Evolutionary conservation across 1,139 yeast genomes (phyloP), one percentile per base, ranked within the genome.

Genomic region (Kurtzmaniella quercitrusa): DNA sequence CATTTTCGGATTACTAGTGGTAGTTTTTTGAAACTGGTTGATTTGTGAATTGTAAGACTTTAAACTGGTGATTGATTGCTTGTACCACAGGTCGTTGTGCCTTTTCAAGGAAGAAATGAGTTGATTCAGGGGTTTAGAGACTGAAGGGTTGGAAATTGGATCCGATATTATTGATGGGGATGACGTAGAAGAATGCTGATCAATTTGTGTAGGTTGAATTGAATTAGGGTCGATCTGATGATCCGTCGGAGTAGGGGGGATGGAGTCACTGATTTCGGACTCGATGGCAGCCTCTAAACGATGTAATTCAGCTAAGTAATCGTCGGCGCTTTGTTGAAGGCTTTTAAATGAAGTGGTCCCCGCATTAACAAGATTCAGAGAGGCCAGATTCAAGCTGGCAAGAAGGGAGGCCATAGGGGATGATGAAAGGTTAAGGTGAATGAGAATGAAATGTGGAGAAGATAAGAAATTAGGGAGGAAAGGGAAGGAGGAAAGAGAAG

Each of bases 11-110:
- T 63, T 65, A 43, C 57, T 59, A 14, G 68, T 52, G 9, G 70
- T 51, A 44, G 65, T 66, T 57, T 71, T 71, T 50, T 49, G 66
- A 46, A 70, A 68, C 56, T 56, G 60, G 51, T 68, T 66, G 38
- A 64, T 63, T 25, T 64, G 64, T 1, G 70, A 54, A 50, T 73
- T 73, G 53, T 71, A 73, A 2, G 59, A 44, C 50, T 73, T 73
- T 25, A 73, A 57, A 15, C 54, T 47, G 4, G 49, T 40, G 11
- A 73, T 70, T 8, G 73, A 66, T 23, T 50, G 48, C 50, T 64
- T 66, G 48, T 73, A 71, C 78, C 78, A 73, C 5, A 42, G 38
- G 39, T 57, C 49, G 14, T 49, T 43, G 18, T 16, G 18, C 34
- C 43, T 53, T 2, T 55, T 54, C 17, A 52, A 17, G 14, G 8